These are phyloP conservation scores for Vigna trinervia DNA, from an alignment of 306 rosid genomes.

Conservation along the genomic window DNA sequence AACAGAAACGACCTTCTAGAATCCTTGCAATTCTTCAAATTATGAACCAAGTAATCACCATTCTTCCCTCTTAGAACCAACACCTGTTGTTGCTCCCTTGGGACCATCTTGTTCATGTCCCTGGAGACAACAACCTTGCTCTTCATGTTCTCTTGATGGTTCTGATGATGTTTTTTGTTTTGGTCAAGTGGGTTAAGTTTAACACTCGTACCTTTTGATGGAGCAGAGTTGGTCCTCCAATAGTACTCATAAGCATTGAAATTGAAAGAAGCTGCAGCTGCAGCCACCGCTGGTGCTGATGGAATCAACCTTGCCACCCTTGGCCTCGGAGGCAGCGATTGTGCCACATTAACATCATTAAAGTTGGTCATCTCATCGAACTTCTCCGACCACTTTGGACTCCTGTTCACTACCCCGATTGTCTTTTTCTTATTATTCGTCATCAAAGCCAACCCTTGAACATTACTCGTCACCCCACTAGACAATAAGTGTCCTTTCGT, in stretches of 20 bases:
- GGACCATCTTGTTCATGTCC: constrained; percentile 35
- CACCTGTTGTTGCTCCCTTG: constrained; percentile 55
- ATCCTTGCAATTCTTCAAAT: constrained; percentile 74
- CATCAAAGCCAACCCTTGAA: constrained; percentile 58
- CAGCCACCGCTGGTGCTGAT: constrained; percentile 39
- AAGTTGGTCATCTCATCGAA: constrained; percentile 58
- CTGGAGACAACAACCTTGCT: constrained; percentile 42
- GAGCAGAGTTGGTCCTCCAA: constrained; percentile 62
- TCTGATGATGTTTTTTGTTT: background rate
- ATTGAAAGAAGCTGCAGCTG: constrained; percentile 63
- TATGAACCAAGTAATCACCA: constrained; percentile 69
- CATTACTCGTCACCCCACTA: constrained; percentile 46
- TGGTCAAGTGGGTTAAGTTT: constrained; percentile 40
- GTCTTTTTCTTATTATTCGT: constrained; percentile 53
- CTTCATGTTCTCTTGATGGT: constrained; percentile 32
- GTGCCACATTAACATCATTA: constrained; percentile 52
- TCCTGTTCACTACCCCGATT: constrained; percentile 60
- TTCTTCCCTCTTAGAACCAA: constrained; percentile 66
- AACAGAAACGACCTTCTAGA: constrained; percentile 70
- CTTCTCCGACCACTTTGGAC: constrained; percentile 59
- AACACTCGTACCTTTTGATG: constrained; percentile 38
- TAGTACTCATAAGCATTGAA: constrained; percentile 72
- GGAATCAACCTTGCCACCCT: constrained; percentile 53
- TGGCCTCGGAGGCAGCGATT: constrained; percentile 72
- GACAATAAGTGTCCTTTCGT: constrained; percentile 41